Percentiles rank a stretch among this genome's conserved stretches.
Conservation (phyloP, 768 basidiomycete genomes). For the Gloeophyllum trabeum region DNA sequence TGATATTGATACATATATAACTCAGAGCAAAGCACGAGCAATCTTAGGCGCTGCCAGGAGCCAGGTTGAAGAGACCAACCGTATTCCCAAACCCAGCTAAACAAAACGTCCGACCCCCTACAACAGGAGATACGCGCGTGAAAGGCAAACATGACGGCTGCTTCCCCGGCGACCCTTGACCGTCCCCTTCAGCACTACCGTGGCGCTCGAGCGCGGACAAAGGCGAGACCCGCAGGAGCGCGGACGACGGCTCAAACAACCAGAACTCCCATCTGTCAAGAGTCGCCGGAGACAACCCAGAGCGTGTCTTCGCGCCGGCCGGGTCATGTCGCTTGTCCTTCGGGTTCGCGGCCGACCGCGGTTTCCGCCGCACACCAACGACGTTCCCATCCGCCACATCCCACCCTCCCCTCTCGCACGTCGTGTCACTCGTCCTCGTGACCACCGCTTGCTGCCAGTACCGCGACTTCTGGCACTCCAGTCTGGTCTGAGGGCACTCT, state of each 20-base stretch:
- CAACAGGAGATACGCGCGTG: constrained; percentile 59
- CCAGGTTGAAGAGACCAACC: constrained; percentile 50
- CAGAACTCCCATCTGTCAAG: constrained; percentile 81
- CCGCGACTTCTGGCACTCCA: constrained; percentile 17
- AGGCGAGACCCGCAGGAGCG: constrained; percentile 36
- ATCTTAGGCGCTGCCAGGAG: no score
- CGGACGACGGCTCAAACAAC: constrained; percentile 52
- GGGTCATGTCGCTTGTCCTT: constrained; percentile 15
- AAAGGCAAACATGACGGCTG: constrained; percentile 78
- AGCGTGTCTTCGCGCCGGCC: constrained; percentile 7
- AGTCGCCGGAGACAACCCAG: constrained; percentile 48
- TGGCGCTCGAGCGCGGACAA: constrained; percentile 35
- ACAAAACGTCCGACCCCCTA: constrained; percentile 35
- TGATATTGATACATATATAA: no score
- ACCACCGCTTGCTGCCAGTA: constrained; percentile 53
- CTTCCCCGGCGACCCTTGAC: no score
- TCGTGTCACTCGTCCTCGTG: constrained; percentile 39
- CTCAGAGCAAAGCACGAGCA: no score
- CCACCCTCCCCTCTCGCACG: constrained; percentile 74
- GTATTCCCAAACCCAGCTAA: constrained; percentile 77
- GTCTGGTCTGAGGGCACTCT: constrained; percentile 6
- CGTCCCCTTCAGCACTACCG: no score
- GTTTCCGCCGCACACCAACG: constrained; percentile 61
- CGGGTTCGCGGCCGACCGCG: constrained; percentile 25
- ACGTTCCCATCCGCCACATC: constrained; percentile 43